These are phyloP conservation scores for Curvularia sp. DNA, from an alignment of 2,329 filamentous ascomycete genomes.

Conservation along the genomic window DNA sequence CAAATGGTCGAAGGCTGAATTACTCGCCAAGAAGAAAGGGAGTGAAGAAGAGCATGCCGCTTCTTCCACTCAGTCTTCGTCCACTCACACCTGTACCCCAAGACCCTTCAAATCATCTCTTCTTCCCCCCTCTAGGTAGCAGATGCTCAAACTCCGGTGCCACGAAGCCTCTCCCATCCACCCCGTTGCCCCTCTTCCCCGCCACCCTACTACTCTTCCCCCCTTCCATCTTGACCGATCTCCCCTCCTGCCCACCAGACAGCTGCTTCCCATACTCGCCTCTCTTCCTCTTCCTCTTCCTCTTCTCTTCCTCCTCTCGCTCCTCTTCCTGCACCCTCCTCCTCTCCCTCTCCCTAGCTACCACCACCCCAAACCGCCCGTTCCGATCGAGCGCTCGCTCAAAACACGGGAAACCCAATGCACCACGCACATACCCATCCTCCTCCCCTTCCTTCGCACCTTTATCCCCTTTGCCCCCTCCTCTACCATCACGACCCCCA, in stretches of 20 bases:
- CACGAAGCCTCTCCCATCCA: conserved; percentile 2
- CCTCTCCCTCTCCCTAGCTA: background rate
- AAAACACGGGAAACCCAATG: conserved; percentile 16
- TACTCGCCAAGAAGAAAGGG: too few relatives aligned
- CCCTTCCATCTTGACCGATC: too few relatives aligned
- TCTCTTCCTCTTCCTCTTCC: background rate
- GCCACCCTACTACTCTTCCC: background rate
- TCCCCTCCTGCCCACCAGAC: too few relatives aligned
- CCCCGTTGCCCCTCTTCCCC: background rate
- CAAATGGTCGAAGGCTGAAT: background rate
- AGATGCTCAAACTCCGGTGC: conserved; percentile 13
- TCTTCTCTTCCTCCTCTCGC: background rate
- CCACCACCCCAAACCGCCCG: background rate
- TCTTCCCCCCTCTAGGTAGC: background rate
- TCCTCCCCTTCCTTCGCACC: background rate
- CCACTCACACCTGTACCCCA: background rate
- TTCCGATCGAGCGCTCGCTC: background rate
- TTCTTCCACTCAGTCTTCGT: background rate
- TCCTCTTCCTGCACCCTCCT: background rate
- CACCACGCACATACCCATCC: conserved; percentile 20
- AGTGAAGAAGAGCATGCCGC: too few relatives aligned
- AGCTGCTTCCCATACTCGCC: too few relatives aligned
- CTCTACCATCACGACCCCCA: too few relatives aligned
- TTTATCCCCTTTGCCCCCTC: too few relatives aligned
- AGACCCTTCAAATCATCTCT: background rate